Base-by-base conservation (phyloP, 495 filamentous ascomycete genomes). In the Podospora fimiseda region DNA sequence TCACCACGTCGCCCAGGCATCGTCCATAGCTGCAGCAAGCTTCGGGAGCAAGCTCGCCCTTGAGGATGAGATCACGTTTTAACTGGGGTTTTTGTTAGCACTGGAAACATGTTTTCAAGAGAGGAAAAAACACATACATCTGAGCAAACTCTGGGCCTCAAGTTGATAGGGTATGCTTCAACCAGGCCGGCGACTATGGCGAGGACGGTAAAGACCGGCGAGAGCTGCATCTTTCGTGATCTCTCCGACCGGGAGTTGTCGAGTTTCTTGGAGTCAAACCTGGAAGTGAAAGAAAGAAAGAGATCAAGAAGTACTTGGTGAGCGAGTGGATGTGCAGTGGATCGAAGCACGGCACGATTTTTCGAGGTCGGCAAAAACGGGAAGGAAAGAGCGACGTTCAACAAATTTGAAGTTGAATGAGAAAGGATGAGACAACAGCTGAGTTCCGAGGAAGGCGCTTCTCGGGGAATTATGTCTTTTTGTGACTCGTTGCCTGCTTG, bases 21-120 rank as follows among this genome's bases (percentile, higher is more conserved):
- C 68, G 56, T 9, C 75, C 74, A 48, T 79, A 79, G 47, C 65
- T 70, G 56, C 75, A 79, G 57, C 75, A 77, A 7, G 66, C 71
- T 23, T 73, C 71, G 24, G 72, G 70, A 8, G 68, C 63, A 36
- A 75, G 60, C 16, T 69, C 62, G 20, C 74, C 74, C 20, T 52
- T 66, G 24, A 77, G 64, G 43, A 77, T 76, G 9, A 62, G 62
- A 61, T 79, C 75, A 60, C 74, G 66, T 55, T 66, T 72, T 23
- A 55, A 57, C 75, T 77, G 55, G 22, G 45, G 13, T n/a, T 15
- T 56, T 53, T 52, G 37, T 40, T 41, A 20, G 48, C 43, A 42
- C 39, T 3, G 11, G 14, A 46, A n/a, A n/a, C n/a, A n/a, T n/a
- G 3, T 8, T 9, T 9, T 21, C n/a, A 15, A 20, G 15, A 18